Conservation (phyloP, 768 basidiomycete species). For the Gymnopilus junonius region DNA sequence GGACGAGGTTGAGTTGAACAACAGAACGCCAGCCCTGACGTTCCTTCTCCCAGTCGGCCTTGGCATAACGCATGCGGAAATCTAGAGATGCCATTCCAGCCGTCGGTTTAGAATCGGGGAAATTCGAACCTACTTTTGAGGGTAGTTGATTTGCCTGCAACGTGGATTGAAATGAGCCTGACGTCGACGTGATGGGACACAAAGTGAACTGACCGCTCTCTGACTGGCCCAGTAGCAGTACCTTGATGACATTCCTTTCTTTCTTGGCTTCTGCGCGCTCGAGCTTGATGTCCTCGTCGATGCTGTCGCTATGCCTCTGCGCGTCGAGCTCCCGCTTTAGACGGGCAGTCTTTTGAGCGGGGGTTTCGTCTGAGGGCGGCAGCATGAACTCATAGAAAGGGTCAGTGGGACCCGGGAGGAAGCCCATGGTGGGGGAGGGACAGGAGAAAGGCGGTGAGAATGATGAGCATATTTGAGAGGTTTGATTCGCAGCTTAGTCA, state of each 20-base stretch:
- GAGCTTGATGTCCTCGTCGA: slow-evolving; percentile 62
- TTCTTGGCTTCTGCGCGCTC: slow-evolving; percentile 49
- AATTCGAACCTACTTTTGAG: slow-evolving; percentile 54
- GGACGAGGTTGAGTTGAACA: slow-evolving; percentile 80
- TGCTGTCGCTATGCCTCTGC: slow-evolving; percentile 53
- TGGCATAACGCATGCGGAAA: slow-evolving; percentile 73
- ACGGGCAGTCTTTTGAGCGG: slow-evolving; percentile 51
- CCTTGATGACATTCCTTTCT: slow-evolving; percentile 52
- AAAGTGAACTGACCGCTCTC: slow-evolving; percentile 57
- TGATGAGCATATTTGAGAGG: slow-evolving; percentile 23
- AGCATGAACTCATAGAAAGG: slow-evolving; percentile 51
- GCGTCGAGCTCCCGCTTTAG: slow-evolving; percentile 51
- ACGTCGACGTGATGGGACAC: slow-evolving; percentile 2
- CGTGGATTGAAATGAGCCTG: slow-evolving; percentile 5
- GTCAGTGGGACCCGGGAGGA: slow-evolving; percentile 40
- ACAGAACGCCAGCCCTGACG: slow-evolving; percentile 77
- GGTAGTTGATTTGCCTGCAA: slow-evolving; percentile 69
- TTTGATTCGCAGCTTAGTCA: slow-evolving; percentile 21
- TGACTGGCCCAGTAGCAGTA: slow-evolving; percentile 67
- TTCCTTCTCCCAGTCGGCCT: slow-evolving; percentile 66
- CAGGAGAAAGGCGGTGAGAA: slow-evolving; percentile 16
- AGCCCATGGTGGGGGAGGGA: slow-evolving; percentile 34
- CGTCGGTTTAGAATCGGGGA: not conserved
- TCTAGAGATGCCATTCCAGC: slow-evolving; percentile 42
- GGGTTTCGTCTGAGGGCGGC: slow-evolving; percentile 57